Evolutionary conservation across 2,329 filamentous ascomycete genomes (phyloP), one percentile per base, ranked within the genome.

Genomic region (Tolypocladium cylindrosporum): DNA sequence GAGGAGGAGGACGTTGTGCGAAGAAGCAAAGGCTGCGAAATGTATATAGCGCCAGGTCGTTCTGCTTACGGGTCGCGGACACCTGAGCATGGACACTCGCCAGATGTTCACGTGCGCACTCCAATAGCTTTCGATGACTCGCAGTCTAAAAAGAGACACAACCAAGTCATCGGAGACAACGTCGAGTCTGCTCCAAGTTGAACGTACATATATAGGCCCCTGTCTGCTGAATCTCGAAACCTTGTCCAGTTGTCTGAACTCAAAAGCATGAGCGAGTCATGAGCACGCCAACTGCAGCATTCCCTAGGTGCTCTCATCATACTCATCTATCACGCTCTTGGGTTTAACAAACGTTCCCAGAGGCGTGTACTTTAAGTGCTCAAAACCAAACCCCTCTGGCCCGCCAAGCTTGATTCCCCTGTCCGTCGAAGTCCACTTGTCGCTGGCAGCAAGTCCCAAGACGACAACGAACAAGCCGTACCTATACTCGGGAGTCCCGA

Each of bases 401-500:
- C 79, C 79, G 16, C 78, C 80, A 54, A 82, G 73, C 60, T 77
- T 69, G 16, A 82, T 69, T 0, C 78, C 79, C 45, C 79, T 66
- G 42, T 70, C 68, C 6, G 73, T 73, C 1, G 75, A 72, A 1
- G 76, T 77, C 74, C 77, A 78, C 40, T 71, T 71, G 50, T 78
- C 73, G 53, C 72, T 74, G 2, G 76, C 74, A 2, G 77, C 65
- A 50, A 79, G 74, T 3, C 75, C 78, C 19, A 82, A 61, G 0
- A 82, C 77, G 24, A 76, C 72, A 19, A 82, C 79, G 11, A 79
- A 67, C 42, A 82, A 64, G 1, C 80, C 79, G 59, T 82, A 82
- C 13, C 78, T 67, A 60, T 83, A 84, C 62, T 85, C 82, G 0
- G 78, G 81, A 0, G 79, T 81, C 0, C 81, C 81, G 8, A 85